Evolutionary conservation across 495 filamentous ascomycete genomes (phyloP).

Genomic region (Achaetomiella virescens): DNA sequence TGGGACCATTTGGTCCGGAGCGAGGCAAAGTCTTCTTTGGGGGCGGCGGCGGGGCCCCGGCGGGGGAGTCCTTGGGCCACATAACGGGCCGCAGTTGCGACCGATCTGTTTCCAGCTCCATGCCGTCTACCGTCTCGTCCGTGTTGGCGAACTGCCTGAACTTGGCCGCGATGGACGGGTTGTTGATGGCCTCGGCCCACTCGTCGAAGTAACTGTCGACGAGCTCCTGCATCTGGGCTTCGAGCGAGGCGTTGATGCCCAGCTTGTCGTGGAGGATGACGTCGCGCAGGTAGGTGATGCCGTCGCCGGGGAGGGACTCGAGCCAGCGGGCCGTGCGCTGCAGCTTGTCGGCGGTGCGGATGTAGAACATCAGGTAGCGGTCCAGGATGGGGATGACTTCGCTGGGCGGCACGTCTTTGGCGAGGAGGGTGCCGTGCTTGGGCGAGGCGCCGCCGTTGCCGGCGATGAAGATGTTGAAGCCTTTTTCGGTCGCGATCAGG

Average conservation of each 20-base stretch:
- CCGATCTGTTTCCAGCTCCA: constrained; percentile 70
- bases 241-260: constrained; percentile 79
- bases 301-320: constrained; percentile 71
- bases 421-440: constrained; percentile 77
- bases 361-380: constrained; percentile 93
- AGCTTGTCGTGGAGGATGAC: constrained; percentile 87
- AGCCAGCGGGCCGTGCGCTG: constrained; percentile 93
- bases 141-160: constrained; percentile 93
- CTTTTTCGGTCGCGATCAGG: constrained; percentile 89
- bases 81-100: constrained; percentile 71
- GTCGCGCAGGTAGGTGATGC: constrained; percentile 75
- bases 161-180: constrained; percentile 59
- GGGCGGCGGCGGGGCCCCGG: no score
- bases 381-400: constrained; percentile 84
- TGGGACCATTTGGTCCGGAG: constrained; percentile 61
- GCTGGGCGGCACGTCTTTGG: constrained; percentile 82
- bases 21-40: constrained; percentile 60
- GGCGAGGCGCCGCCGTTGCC: constrained; percentile 92
- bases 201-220: constrained; percentile 92
- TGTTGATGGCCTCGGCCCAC: constrained; percentile 80
- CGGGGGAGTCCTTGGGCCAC: constrained; percentile 62
- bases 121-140: constrained; percentile 56
- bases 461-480: constrained; percentile 90
- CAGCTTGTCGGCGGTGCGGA: constrained; percentile 90
- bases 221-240: constrained; percentile 83